These are phyloP conservation scores for Prunella vulgaris DNA, from an alignment of 257 asterid genomes.

Conservation along the genomic window DNA sequence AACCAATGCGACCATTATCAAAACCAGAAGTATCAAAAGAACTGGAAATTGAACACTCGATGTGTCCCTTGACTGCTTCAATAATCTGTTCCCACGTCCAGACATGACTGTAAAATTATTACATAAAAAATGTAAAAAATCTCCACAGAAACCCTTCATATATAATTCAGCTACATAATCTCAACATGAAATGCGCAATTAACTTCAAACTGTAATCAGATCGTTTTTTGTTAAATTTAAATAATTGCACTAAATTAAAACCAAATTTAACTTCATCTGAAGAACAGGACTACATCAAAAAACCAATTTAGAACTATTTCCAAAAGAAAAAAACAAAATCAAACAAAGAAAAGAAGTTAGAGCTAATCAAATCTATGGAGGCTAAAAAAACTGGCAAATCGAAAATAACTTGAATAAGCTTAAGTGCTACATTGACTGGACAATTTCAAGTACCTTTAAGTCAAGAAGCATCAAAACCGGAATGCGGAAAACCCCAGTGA, in stretches of 20 bases:
- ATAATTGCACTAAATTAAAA: neutral
- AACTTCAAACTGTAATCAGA: neutral
- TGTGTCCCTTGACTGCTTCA: slow-evolving; percentile 39
- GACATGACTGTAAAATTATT: slow-evolving; percentile 48
- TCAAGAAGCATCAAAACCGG: slow-evolving; percentile 14
- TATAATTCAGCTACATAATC: neutral
- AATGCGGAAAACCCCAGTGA: slow-evolving; percentile 10
- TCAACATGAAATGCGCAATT: neutral
- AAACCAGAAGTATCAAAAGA: slow-evolving; percentile 34
- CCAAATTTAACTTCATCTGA: neutral
- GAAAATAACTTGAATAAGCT: neutral
- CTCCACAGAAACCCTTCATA: neutral
- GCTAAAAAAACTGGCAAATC: neutral
- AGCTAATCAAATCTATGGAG: slow-evolving; percentile 12
- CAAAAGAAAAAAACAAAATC: no score
- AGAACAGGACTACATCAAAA: neutral
- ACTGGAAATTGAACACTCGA: slow-evolving; percentile 32
- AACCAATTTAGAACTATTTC: neutral
- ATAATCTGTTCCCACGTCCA: slow-evolving; percentile 44
- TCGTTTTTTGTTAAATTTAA: neutral
- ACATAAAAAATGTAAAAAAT: neutral
- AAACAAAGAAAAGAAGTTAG: neutral
- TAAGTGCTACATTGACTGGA: neutral
- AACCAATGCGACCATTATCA: slow-evolving; percentile 36
- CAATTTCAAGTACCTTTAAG: slow-evolving; percentile 20